A percentile compares a stretch with the other conserved stretches of the same genome.
Conservation (phyloP, 2,329 filamentous ascomycete species). For the Venturia oleaginea region DNA sequence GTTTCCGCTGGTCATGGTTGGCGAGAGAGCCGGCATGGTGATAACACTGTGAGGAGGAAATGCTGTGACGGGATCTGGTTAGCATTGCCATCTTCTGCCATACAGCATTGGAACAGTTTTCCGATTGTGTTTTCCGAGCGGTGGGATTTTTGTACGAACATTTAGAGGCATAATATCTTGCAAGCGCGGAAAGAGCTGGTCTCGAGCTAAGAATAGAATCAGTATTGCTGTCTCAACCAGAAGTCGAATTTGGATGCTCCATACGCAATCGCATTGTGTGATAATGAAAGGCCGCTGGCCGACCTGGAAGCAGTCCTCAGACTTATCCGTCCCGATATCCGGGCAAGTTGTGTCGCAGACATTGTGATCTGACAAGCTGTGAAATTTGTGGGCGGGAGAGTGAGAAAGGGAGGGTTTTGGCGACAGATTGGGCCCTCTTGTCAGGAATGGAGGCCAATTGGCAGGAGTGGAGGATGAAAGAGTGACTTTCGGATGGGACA, state of each 20-base stretch:
- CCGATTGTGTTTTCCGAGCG: not conserved
- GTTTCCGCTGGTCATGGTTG: conserved; percentile 94
- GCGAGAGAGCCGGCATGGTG: conserved; percentile 96
- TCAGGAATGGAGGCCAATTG: not conserved
- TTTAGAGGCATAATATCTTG: conserved; percentile 61
- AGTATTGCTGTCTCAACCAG: not conserved
- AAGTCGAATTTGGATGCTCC: not conserved
- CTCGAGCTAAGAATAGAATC: conserved; percentile 25
- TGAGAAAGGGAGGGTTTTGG: not conserved
- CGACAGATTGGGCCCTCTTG: not conserved
- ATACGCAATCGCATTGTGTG: conserved; percentile 11
- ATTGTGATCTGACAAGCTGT: conserved; percentile 9
- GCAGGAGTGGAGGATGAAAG: not conserved
- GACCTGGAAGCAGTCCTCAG: conserved; percentile 8
- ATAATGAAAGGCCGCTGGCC: not conserved
- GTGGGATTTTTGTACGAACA: conserved; percentile 36
- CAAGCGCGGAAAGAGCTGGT: conserved; percentile 50
- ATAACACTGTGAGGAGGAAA: conserved; percentile 92
- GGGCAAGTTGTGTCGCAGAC: conserved; percentile 7
- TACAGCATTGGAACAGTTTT: not conserved
- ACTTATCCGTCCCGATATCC: conserved; percentile 6
- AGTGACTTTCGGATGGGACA: not conserved
- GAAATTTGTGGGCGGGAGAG: conserved; percentile 1
- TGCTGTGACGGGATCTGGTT: conserved; percentile 46
- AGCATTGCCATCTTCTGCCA: conserved; percentile 18